Conservation (phyloP, 768 basidiomycete species). For the Phanerochaete carnosa region DNA sequence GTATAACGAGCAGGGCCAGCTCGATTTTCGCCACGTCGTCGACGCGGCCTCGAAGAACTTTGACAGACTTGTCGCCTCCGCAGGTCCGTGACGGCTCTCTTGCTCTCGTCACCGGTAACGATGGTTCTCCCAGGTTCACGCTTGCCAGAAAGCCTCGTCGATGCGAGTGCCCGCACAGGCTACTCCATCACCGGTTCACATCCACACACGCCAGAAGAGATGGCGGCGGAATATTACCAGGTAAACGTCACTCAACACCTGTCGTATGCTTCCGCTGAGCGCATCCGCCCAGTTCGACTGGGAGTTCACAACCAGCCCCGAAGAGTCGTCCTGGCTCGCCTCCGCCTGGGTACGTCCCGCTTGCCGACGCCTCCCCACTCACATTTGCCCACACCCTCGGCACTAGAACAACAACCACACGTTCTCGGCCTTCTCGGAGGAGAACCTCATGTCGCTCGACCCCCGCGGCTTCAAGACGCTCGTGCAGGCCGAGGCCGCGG, state of each 20-base stretch:
- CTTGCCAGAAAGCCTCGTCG: slow-evolving; percentile 45
- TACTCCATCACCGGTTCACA: slow-evolving; percentile 49
- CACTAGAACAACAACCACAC: slow-evolving; percentile 67
- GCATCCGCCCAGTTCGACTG: slow-evolving; percentile 26
- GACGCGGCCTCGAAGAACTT: slow-evolving; percentile 38
- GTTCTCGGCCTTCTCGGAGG: slow-evolving; percentile 47
- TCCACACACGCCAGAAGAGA: slow-evolving; percentile 41
- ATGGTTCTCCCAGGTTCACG: slow-evolving; percentile 35
- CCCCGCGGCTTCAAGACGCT: slow-evolving; percentile 60
- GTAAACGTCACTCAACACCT: slow-evolving; percentile 17
- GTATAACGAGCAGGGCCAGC: slow-evolving; percentile 48
- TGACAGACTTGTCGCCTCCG: slow-evolving; percentile 36
- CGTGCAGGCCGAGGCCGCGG: slow-evolving; percentile 52
- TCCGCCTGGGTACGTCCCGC: slow-evolving; percentile 50
- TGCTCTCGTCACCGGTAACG: not conserved
- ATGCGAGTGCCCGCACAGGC: slow-evolving; percentile 50
- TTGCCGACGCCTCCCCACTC: slow-evolving; percentile 17
- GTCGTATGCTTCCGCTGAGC: not conserved
- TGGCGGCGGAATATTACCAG: slow-evolving; percentile 57
- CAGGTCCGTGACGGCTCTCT: slow-evolving; percentile 41
- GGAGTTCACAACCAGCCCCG: slow-evolving; percentile 59
- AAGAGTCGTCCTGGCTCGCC: slow-evolving; percentile 62
- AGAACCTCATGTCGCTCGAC: slow-evolving; percentile 53
- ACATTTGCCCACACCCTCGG: slow-evolving; percentile 30
- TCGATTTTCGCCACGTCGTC: slow-evolving; percentile 46